phyloP scores from a whole-genome alignment of 2,329 filamentous ascomycete species.

The Pseudogymnoascus sp. region DNA sequence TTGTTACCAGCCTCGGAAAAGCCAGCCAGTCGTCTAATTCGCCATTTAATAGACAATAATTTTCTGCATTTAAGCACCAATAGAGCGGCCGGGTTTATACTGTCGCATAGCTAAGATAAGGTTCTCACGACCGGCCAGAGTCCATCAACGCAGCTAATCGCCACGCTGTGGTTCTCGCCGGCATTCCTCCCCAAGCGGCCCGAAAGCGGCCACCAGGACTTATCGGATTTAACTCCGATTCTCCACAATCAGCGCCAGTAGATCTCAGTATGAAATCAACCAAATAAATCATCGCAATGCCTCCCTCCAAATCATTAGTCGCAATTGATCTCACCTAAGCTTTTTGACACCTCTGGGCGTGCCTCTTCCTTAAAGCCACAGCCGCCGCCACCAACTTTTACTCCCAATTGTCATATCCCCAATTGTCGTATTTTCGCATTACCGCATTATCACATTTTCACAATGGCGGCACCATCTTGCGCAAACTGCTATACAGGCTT shows the following conservation, averaged over 20 bases:
- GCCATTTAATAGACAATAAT: too few species aligned
- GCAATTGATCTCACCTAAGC: background rate
- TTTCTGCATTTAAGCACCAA: too few species aligned
- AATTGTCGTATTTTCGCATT: conserved; percentile 22
- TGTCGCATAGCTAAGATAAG: too few species aligned
- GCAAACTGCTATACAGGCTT: conserved; percentile 29
- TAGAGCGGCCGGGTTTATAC: too few species aligned
- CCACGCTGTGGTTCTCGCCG: background rate
- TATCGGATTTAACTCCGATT: background rate
- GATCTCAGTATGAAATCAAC: background rate
- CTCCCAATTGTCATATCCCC: background rate
- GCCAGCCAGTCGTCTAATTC: too few species aligned
- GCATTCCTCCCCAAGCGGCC: background rate
- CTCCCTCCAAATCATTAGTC: background rate
- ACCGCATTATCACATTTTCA: conserved; percentile 21
- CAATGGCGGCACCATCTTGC: conserved; percentile 9
- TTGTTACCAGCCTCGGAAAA: too few species aligned
- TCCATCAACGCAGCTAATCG: background rate
- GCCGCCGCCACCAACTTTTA: background rate
- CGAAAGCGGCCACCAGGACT: background rate
- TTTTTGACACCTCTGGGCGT: background rate
- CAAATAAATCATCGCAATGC: background rate
- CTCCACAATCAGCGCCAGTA: background rate
- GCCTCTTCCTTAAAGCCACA: conserved; percentile 7
- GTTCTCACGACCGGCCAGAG: background rate